Evolutionary conservation across 169 alveolate genomes (phyloP).

Genomic region (Plasmodium relictum): DNA sequence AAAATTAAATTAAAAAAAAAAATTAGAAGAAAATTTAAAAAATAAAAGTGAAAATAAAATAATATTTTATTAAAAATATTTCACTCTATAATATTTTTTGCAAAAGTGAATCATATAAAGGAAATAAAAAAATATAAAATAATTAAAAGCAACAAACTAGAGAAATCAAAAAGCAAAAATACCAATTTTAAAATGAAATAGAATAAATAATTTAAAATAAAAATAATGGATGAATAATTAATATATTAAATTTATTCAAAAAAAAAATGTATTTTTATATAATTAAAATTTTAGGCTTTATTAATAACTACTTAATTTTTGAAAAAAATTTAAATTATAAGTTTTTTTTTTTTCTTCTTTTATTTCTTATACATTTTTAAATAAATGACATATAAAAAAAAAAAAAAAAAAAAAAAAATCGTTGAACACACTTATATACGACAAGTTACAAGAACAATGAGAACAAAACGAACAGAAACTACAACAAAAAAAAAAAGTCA

Average conservation of each 20-base stretch:
- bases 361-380: no score
- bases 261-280: no score
- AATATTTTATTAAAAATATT: background rate
- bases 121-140: background rate
- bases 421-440: background rate
- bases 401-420: slow-evolving; percentile 21
- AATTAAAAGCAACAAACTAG: background rate
- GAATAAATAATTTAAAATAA: background rate
- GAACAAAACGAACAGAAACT: slow-evolving; percentile 18
- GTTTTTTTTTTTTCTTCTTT: no score
- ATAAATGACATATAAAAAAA: background rate
- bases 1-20: background rate
- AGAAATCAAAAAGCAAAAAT: background rate
- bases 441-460: slow-evolving; percentile 15
- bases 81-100: background rate
- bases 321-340: no score
- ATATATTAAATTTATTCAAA: no score
- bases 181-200: background rate
- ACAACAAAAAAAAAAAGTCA: background rate
- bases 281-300: no score
- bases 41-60: background rate
- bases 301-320: no score
- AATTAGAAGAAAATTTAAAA: background rate
- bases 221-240: background rate
- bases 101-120: background rate